Evolutionary conservation across 2,329 filamentous ascomycete genomes (phyloP).

Genomic region (Aspergillus arachidicola): DNA sequence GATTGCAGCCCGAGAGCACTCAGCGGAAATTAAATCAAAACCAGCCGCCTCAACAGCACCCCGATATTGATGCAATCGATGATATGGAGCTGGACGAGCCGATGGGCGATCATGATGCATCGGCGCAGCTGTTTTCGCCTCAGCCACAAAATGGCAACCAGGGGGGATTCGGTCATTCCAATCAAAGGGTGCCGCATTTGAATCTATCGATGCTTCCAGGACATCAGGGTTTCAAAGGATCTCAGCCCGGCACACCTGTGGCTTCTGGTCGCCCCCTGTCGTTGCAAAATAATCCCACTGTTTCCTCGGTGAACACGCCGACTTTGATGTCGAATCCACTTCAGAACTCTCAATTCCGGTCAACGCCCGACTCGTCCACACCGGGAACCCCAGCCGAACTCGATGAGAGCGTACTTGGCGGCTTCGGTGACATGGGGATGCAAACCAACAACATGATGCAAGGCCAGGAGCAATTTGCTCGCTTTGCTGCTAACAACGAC

Average conservation of each 20-base stretch:
- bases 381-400: slow-evolving; percentile 73
- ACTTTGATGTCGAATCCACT: slow-evolving; percentile 79
- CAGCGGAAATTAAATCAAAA: slow-evolving; percentile 41
- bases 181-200: slow-evolving; percentile 65
- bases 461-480: slow-evolving; percentile 42
- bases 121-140: slow-evolving; percentile 51
- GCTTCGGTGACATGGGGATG: slow-evolving; percentile 64
- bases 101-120: slow-evolving; percentile 53
- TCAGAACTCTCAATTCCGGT: slow-evolving; percentile 56
- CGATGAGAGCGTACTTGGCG: slow-evolving; percentile 71
- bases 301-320: slow-evolving; percentile 95
- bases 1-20: slow-evolving; percentile 38
- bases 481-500: slow-evolving; percentile 51
- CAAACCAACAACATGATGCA: slow-evolving; percentile 50
- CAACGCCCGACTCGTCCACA: slow-evolving; percentile 66
- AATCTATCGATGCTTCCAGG: slow-evolving; percentile 76
- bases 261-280: slow-evolving; percentile 69
- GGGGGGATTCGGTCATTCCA: slow-evolving; percentile 59
- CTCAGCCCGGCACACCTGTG: slow-evolving; percentile 82
- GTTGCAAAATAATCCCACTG: slow-evolving; percentile 89
- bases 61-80: slow-evolving; percentile 80
- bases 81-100: slow-evolving; percentile 98
- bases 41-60: slow-evolving; percentile 33
- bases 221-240: slow-evolving; percentile 79
- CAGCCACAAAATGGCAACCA: slow-evolving; percentile 71